Base-by-base conservation (phyloP, 768 basidiomycete species). In the Postia placenta region DNA sequence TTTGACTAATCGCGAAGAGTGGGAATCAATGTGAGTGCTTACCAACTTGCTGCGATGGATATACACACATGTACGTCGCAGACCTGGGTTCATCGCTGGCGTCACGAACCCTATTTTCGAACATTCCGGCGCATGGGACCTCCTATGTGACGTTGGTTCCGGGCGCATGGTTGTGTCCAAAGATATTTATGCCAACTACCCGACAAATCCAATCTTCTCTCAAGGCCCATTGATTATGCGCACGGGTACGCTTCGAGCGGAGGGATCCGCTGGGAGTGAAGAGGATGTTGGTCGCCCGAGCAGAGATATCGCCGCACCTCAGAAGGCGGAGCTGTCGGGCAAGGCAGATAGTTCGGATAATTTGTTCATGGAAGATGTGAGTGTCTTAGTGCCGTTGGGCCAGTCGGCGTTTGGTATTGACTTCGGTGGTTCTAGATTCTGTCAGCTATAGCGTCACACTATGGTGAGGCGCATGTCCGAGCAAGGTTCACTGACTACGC, bases 101-200 rank as follows among this genome's bases (percentile, higher is more conserved):
- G 95, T 98, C 2, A 94, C 91, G 1, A 99, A 99, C 60, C 96
- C 94, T 2, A 92, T 97, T 40, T 97, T 97, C 67, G 92, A 95
- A 60, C 74, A 85, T 1, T 79, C 86, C 0, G 81, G 84, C 0
- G 76, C 80, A 11, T 99, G 96, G 96, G 96, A 99, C 65, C 71
- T 99, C 6, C 72, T 97, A 35, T 88, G 95, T 64, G 92, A 98
- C 62, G 83, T 97, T 53, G 86, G 90, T 42, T 80, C 83, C 0
- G 91, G 91, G 9, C 83, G 80, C 30, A 89, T 99, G 50, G 83
- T 83, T 2, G 85, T 98, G 12, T 83, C 89, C 33, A 94, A 85
- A 64, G 89, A 97, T 54, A 87, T 98, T 36, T 77, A 79, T 54
- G 56, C 63, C 7, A 78, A 64, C 64, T 43, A 74, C 60, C 46